Base-by-base conservation (phyloP, 2,329 filamentous ascomycete species). In the Talaromyces sp. region DNA sequence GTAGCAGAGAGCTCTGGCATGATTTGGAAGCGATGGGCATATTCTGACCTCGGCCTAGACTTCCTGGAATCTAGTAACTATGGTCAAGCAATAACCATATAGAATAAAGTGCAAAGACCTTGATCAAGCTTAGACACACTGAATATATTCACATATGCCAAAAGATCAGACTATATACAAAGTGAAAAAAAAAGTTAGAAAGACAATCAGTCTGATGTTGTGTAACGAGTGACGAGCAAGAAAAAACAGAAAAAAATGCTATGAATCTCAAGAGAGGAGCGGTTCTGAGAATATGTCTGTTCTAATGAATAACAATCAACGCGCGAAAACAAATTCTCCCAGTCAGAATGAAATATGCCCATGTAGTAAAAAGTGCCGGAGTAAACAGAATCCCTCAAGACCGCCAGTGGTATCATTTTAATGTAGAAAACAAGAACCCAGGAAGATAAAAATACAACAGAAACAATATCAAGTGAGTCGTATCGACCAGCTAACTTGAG, bases 341-440 rank as follows among this genome's bases (percentile, higher is more conserved):
- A 63, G 65, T 64, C 54, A 58, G 60, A 49, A 54, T 47, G 34
- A 60, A 47, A 59, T 22, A 59, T 34, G 25, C n/a, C 29, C 11
- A 59, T 31, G 47, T 27, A 15, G n/a, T 45, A 25, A 53, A 43
- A 51, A 31, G 25, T 49, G 62, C 62, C 62, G 59, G 36, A 47
- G 58, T 56, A 58, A 65, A 61, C 65, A 65, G 61, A 67, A 60
- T 47, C 31, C 49, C 58, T 45, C 31, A 67, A 43, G 56, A 67
- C 61, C 65, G 62, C 51, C 51, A 54, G 45, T 67, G 65, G 65
- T 67, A 67, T 67, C 65, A 65, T 62, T 49, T 51, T 51, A 51
- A 60, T 63, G 40, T 31, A 19, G 29, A 49, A 40, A 59, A 40
- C 31, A 40, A 34, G 17, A 65, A 27, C 47, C 36, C 7, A 54